These are phyloP conservation scores for Grammothele lineata DNA, from an alignment of 768 basidiomycete genomes.

Conservation along the genomic window DNA sequence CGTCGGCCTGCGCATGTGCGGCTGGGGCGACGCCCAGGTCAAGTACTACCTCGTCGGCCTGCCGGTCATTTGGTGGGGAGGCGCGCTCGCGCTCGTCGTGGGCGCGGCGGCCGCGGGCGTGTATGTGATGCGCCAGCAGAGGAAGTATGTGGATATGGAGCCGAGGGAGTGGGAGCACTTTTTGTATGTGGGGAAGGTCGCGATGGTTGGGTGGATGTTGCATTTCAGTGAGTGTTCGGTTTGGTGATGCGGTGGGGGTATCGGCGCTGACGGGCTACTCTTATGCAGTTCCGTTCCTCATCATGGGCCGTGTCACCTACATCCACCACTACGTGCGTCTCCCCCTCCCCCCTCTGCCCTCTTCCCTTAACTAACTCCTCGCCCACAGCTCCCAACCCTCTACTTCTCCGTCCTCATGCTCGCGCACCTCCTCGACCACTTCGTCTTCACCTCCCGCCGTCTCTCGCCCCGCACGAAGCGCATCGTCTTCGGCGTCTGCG, in stretches of 20 bases:
- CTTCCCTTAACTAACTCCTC: background rate
- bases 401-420: constrained; percentile 95
- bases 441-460: constrained; percentile 76
- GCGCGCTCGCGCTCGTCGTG: constrained; percentile 59
- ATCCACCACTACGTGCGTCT: constrained; percentile 88
- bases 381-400: constrained; percentile 81
- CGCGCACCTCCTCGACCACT: constrained; percentile 88
- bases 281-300: constrained; percentile 81
- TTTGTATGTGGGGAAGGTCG: constrained; percentile 87
- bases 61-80: constrained; percentile 91
- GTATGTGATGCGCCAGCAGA: constrained; percentile 79
- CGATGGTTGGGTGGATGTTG: constrained; percentile 86
- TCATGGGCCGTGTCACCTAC: constrained; percentile 98
- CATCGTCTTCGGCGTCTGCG: constrained; percentile 64
- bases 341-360: no score
- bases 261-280: constrained; percentile 6
- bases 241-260: no score
- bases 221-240: constrained; percentile 67
- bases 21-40: constrained; percentile 81
- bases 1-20: constrained; percentile 94
- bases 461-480: constrained; percentile 61
- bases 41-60: constrained; percentile 95
- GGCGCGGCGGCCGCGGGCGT: constrained; percentile 49
- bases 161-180: constrained; percentile 92
- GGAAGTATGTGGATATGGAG: constrained; percentile 90